phyloP scores from a whole-genome alignment of 768 basidiomycete genomes.

The Suillus subaureus region DNA sequence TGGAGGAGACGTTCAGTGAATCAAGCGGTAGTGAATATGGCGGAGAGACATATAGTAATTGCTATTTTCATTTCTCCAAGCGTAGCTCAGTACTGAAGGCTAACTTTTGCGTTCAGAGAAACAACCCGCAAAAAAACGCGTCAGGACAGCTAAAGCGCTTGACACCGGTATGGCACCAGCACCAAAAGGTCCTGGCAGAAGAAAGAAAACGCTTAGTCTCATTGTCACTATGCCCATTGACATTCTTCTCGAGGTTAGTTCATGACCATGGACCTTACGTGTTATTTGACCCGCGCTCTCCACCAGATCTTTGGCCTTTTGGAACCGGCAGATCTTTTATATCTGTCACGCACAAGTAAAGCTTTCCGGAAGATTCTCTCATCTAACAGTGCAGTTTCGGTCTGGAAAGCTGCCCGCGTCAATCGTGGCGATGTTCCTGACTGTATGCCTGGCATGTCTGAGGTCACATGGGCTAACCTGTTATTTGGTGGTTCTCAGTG shows the following conservation, averaged over 20 bases:
- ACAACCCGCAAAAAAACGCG: conserved; percentile 6
- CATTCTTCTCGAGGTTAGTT: conserved; percentile 30
- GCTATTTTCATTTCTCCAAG: not conserved
- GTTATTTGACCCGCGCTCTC: not conserved
- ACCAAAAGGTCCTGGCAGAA: not conserved
- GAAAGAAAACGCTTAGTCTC: conserved; percentile 16
- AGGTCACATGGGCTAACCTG: conserved; percentile 30
- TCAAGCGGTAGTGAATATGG: conserved; percentile 5
- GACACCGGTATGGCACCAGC: not conserved
- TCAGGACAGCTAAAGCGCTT: not conserved
- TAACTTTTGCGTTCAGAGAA: not conserved
- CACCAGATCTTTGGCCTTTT: conserved; percentile 31
- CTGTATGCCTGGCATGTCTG: conserved; percentile 25
- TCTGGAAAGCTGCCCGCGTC: conserved; percentile 28
- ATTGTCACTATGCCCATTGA: conserved; percentile 27
- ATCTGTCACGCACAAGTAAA: conserved; percentile 31
- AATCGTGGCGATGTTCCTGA: conserved; percentile 19
- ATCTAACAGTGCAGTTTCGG: conserved; percentile 15
- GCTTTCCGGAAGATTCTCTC: conserved; percentile 29
- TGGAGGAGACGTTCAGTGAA: not conserved
- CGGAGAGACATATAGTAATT: not conserved
- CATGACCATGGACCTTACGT: not conserved
- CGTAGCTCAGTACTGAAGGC: not conserved
- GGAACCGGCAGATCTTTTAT: conserved; percentile 33
- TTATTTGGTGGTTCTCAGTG: conserved; percentile 24